A percentile compares a stretch with the other conserved stretches of the same genome.
Conservation (phyloP, 2,329 filamentous ascomycete species). For the Calonectria pauciramosa region DNA sequence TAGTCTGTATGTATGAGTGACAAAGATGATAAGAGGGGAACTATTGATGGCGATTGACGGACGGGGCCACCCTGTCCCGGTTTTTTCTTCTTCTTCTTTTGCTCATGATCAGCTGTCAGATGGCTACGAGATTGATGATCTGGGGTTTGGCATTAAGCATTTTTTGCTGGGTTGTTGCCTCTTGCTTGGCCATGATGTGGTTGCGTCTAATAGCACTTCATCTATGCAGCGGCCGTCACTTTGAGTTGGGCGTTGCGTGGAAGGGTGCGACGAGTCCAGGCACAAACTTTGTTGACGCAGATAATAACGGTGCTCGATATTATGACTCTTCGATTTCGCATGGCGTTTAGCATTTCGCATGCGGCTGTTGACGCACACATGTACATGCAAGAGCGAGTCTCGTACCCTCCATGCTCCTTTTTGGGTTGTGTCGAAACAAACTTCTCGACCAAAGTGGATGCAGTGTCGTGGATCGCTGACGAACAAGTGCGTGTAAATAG, state of each 20-base stretch:
- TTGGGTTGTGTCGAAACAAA: slow-evolving; percentile 15
- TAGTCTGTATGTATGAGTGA: slow-evolving; percentile 23
- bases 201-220: slow-evolving; percentile 1
- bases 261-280: neutral
- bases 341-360: neutral
- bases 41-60: neutral
- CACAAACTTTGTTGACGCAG: neutral
- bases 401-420: neutral
- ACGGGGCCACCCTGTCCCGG: neutral
- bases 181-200: neutral
- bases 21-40: neutral
- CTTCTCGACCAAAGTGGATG: slow-evolving; percentile 21
- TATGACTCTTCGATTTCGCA: slow-evolving; percentile 7
- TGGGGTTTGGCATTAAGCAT: slow-evolving; percentile 24
- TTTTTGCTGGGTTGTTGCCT: slow-evolving; percentile 6
- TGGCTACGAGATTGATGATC: slow-evolving; percentile 18
- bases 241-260: slow-evolving; percentile 9
- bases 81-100: neutral
- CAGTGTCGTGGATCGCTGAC: slow-evolving; percentile 38
- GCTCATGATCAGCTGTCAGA: slow-evolving; percentile 8
- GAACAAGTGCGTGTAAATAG: slow-evolving; percentile 33
- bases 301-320: neutral
- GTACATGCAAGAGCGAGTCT: neutral
- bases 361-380: neutral
- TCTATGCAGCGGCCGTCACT: slow-evolving; percentile 9